Conservation (phyloP, 768 basidiomycete species). For the Mycena polygramma region DNA sequence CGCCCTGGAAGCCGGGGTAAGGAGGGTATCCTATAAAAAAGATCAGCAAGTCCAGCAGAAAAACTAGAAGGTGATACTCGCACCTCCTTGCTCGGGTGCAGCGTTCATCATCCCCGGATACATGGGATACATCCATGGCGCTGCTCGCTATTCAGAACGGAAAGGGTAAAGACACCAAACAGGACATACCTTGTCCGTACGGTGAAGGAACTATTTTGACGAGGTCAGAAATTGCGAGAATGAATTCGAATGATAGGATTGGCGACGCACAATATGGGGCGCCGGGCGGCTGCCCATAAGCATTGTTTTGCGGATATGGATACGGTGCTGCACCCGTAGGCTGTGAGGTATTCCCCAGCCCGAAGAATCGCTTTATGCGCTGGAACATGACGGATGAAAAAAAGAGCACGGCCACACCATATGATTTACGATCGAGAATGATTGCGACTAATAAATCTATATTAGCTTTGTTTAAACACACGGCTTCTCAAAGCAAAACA, state of each 20-base stretch:
- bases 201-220: neutral
- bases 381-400: conserved; percentile 10
- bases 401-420: neutral
- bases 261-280: conserved; percentile 9
- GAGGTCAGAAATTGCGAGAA: neutral
- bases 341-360: neutral
- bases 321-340: neutral
- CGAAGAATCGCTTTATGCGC: conserved; percentile 8
- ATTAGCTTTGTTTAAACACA: no score
- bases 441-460: no score
- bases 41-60: no score
- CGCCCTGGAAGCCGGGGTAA: neutral
- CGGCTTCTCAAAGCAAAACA: no score
- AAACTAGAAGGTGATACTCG: neutral
- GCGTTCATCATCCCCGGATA: neutral
- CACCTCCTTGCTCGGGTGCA: neutral
- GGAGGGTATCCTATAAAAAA: neutral
- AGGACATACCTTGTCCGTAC: neutral
- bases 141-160: neutral
- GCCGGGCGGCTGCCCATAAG: neutral
- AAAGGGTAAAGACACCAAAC: neutral
- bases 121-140: neutral
- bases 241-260: no score
- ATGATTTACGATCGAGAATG: neutral
- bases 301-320: neutral